phyloP scores from a whole-genome alignment of 495 filamentous ascomycete species.

The Daldinia concentrica region DNA sequence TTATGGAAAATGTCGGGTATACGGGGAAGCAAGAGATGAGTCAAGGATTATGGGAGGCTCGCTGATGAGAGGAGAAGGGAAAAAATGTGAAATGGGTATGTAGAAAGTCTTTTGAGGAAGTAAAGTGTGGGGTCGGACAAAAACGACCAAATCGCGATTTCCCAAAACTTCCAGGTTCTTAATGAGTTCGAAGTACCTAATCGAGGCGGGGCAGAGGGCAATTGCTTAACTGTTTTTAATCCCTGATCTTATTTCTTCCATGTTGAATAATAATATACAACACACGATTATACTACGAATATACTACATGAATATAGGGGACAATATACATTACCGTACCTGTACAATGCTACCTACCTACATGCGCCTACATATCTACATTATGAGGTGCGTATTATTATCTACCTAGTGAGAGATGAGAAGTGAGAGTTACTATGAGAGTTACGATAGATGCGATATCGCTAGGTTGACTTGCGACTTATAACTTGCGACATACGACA shows the following conservation, averaged over 20 bases:
- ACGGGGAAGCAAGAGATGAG: slow-evolving; percentile 31
- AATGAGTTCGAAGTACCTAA: background rate
- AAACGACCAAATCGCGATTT: slow-evolving; percentile 35
- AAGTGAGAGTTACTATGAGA: slow-evolving; percentile 3
- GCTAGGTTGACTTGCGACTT: background rate
- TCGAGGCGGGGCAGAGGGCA: slow-evolving; percentile 4
- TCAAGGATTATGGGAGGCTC: slow-evolving; percentile 6
- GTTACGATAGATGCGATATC: slow-evolving; percentile 12
- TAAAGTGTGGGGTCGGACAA: slow-evolving; percentile 34
- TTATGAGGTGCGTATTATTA: slow-evolving; percentile 10
- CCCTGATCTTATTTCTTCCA: slow-evolving; percentile 24
- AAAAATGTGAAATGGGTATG: background rate
- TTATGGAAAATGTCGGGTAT: slow-evolving; percentile 21
- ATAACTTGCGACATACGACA: slow-evolving; percentile 2
- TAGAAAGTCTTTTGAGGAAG: slow-evolving; percentile 25
- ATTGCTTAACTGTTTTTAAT: slow-evolving; percentile 30
- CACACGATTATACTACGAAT: background rate
- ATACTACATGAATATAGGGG: background rate
- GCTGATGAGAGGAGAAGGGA: background rate
- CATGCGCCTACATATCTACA: background rate
- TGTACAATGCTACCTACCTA: background rate
- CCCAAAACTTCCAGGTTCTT: background rate
- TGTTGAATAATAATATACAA: slow-evolving; percentile 7
- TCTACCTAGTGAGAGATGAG: slow-evolving; percentile 13
- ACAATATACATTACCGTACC: background rate